Conservation (phyloP, 441 rosid species). For the Erysimum cheiri region DNA sequence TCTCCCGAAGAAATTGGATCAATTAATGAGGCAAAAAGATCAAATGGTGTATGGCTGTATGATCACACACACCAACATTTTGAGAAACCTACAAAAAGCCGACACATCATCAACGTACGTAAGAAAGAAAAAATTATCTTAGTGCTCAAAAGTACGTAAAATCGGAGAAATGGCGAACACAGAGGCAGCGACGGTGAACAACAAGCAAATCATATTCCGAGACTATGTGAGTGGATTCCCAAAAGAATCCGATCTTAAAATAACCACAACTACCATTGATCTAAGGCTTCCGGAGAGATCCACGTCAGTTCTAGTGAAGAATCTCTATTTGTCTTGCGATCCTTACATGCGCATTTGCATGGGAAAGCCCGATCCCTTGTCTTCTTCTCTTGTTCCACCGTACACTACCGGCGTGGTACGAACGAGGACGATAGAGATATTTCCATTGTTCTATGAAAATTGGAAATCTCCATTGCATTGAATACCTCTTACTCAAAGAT, state of each 20-base stretch:
- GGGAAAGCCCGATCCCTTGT: slow-evolving; percentile 43
- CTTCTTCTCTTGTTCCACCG: slow-evolving; percentile 32
- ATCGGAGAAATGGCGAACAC: slow-evolving; percentile 18
- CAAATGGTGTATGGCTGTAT: neutral
- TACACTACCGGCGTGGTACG: slow-evolving; percentile 37
- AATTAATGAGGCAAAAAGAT: neutral
- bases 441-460: neutral
- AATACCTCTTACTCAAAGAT: neutral
- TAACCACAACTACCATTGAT: slow-evolving; percentile 41
- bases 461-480: slow-evolving; percentile 2
- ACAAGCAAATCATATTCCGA: slow-evolving; percentile 47
- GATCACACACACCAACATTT: too few species aligned
- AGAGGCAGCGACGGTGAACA: slow-evolving; percentile 32
- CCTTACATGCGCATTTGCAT: slow-evolving; percentile 59
- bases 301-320: slow-evolving; percentile 48
- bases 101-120: neutral
- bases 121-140: neutral
- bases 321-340: slow-evolving; percentile 61
- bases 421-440: neutral
- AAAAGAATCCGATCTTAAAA: slow-evolving; percentile 42
- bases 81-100: neutral
- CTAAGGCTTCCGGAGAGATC: slow-evolving; percentile 47
- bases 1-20: slow-evolving; percentile 33
- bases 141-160: slow-evolving; percentile 5
- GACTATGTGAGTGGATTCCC: slow-evolving; percentile 42